These are phyloP conservation scores for Clarkia xantiana DNA, from an alignment of 345 rosid species.

Conservation along the genomic window DNA sequence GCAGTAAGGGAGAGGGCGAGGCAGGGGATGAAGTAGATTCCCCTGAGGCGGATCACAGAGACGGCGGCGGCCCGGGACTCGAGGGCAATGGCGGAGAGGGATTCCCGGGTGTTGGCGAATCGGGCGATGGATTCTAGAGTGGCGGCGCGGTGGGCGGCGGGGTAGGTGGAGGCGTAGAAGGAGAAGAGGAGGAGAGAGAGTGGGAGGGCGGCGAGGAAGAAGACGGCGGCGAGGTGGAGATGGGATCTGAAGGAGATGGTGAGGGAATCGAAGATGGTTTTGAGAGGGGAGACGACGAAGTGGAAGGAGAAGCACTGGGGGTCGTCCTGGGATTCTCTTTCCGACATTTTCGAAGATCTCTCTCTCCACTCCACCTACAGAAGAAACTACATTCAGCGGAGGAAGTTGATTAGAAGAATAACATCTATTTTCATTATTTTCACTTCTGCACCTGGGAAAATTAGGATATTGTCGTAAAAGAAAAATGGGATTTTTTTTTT, in stretches of 20 bases:
- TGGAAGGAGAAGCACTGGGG: neutral
- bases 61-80: conserved; percentile 51
- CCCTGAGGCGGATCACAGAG: conserved; percentile 40
- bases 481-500: too few relatives aligned
- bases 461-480: too few relatives aligned
- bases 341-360: too few relatives aligned
- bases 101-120: conserved; percentile 38
- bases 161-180: conserved; percentile 35
- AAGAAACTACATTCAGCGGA: too few relatives aligned
- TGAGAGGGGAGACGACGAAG: conserved; percentile 6
- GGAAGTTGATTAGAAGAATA: too few relatives aligned
- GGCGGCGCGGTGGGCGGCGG: conserved; percentile 33
- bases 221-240: conserved; percentile 27
- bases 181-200: conserved; percentile 42
- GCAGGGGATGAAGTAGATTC: conserved; percentile 31
- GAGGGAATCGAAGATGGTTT: conserved; percentile 22
- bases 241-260: conserved; percentile 31
- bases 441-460: too few relatives aligned
- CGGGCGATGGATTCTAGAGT: conserved; percentile 40
- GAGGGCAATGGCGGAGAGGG: conserved; percentile 36
- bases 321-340: too few relatives aligned
- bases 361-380: too few relatives aligned
- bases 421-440: too few relatives aligned
- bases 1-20: conserved; percentile 40
- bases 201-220: conserved; percentile 37